These are phyloP conservation scores for Alternaria panax DNA, from an alignment of 2,329 filamentous ascomycete species.

Conservation along the genomic window DNA sequence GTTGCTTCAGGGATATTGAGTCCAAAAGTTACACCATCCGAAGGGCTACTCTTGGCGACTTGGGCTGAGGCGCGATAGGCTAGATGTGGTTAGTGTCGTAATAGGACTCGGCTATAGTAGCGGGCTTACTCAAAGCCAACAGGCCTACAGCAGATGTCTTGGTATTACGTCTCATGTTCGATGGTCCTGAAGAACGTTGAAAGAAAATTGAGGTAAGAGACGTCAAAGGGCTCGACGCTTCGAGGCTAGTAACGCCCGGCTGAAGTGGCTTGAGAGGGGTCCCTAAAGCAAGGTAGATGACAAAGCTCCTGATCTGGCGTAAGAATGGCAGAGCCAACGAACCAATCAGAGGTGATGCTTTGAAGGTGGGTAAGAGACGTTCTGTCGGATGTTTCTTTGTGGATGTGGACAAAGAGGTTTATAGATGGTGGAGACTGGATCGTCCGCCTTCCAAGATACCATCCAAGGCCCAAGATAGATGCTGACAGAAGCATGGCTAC, in stretches of 20 bases:
- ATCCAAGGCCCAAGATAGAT: conserved; percentile 6
- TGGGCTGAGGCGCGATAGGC: conserved; percentile 41
- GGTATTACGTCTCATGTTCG: conserved; percentile 20
- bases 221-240: background rate
- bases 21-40: conserved; percentile 54
- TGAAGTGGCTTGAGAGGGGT: background rate
- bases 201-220: background rate
- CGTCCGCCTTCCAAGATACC: background rate
- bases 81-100: conserved; percentile 27
- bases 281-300: background rate
- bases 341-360: background rate
- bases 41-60: conserved; percentile 38
- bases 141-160: conserved; percentile 29
- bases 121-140: conserved; percentile 36
- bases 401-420: conserved; percentile 19
- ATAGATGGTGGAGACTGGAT: conserved; percentile 3
- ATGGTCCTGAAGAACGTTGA: conserved; percentile 1
- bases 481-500: conserved; percentile 14
- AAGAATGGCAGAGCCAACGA: conserved; percentile 17
- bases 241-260: background rate
- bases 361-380: background rate
- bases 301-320: background rate
- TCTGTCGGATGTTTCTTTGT: conserved; percentile 12
- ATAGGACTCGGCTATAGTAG: background rate
- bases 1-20: conserved; percentile 63